These are phyloP conservation scores for Rosellinia necatrix DNA, from an alignment of 2,329 filamentous ascomycete genomes.

Conservation along the genomic window DNA sequence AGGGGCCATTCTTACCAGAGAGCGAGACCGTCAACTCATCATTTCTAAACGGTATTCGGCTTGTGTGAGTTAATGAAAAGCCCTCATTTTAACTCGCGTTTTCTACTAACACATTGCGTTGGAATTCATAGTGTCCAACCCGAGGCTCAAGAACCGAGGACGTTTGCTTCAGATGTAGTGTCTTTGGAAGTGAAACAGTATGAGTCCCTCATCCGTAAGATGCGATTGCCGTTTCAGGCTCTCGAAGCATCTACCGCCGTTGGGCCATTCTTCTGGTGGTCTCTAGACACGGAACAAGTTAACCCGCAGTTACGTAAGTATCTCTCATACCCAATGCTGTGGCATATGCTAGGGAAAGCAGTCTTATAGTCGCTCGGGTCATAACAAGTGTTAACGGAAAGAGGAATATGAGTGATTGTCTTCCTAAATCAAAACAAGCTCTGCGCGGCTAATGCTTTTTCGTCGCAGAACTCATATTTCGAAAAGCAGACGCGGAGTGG, in stretches of 20 bases:
- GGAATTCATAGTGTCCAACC: slow-evolving; percentile 26
- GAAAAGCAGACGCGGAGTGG: slow-evolving; percentile 42
- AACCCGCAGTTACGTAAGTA: slow-evolving; percentile 37
- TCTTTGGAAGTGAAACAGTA: slow-evolving; percentile 34
- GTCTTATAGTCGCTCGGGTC: neutral
- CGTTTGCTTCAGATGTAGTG: slow-evolving; percentile 38
- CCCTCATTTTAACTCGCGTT: neutral
- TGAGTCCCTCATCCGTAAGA: slow-evolving; percentile 33
- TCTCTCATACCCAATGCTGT: too few species aligned
- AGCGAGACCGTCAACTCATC: neutral
- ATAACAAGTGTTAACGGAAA: too few species aligned
- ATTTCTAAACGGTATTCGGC: slow-evolving; percentile 14
- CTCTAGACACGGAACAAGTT: slow-evolving; percentile 32
- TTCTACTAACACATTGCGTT: neutral
- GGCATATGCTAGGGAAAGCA: neutral
- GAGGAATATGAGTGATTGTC: too few species aligned
- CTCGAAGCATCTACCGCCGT: slow-evolving; percentile 40
- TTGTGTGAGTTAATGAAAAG: slow-evolving; percentile 8
- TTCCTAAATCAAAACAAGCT: neutral
- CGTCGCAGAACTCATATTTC: slow-evolving; percentile 41
- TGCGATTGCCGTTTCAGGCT: slow-evolving; percentile 37
- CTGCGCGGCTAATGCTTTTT: neutral
- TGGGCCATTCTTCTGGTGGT: slow-evolving; percentile 44
- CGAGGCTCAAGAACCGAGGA: slow-evolving; percentile 33
- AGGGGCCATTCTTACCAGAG: slow-evolving; percentile 22